Conservation (phyloP, 768 basidiomycete species). For the Leucocoprinus sp. region DNA sequence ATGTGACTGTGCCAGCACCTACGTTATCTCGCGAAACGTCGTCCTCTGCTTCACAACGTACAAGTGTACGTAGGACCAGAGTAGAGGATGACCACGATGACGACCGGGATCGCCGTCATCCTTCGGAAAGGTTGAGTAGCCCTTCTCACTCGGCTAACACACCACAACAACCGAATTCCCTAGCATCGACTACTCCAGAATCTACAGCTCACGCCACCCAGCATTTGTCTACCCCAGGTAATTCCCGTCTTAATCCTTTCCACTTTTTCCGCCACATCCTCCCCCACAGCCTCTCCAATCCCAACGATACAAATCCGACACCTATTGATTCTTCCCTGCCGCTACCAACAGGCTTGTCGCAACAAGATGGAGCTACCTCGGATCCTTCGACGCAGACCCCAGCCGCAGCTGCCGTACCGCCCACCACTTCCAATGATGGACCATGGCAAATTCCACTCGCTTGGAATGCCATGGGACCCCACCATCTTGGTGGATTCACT, state of each 20-base stretch:
- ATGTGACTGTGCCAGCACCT: conserved; percentile 6
- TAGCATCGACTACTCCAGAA: conserved; percentile 13
- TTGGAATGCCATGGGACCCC: background rate
- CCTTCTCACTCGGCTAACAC: conserved; percentile 7
- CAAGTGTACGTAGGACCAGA: conserved; percentile 37
- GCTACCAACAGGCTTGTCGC: background rate
- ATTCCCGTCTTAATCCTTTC: conserved; percentile 10
- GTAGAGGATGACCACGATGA: conserved; percentile 58
- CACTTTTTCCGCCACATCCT: conserved; percentile 16
- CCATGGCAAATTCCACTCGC: background rate
- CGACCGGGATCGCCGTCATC: conserved; percentile 55
- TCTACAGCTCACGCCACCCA: conserved; percentile 1
- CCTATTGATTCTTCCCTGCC: background rate
- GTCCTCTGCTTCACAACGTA: conserved; percentile 13
- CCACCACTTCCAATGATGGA: background rate
- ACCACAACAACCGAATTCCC: conserved; percentile 9
- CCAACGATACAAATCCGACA: conserved; percentile 2
- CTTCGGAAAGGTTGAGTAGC: conserved; percentile 44
- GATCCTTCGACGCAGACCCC: background rate
- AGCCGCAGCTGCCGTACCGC: background rate
- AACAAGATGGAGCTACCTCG: conserved; percentile 1
- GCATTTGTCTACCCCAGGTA: conserved; percentile 1
- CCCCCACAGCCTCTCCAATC: conserved; percentile 2
- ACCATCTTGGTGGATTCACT: conserved; percentile 14
- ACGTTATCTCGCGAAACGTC: conserved; percentile 9